phyloP scores from a whole-genome alignment of 495 filamentous ascomycete species.

The Xylaria palmicola region DNA sequence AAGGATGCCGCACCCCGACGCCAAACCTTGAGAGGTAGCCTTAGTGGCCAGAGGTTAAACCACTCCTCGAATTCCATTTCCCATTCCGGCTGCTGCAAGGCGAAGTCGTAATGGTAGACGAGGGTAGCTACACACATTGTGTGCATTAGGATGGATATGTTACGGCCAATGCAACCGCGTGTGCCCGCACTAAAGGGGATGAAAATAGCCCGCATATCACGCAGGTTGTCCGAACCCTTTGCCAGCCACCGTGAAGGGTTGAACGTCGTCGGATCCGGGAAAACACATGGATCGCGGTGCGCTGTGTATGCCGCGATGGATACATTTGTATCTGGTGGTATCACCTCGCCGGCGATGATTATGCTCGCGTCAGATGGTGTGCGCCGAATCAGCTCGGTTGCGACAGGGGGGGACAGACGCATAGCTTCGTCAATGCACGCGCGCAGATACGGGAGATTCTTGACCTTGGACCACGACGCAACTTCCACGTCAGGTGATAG shows the following conservation, averaged over 20 bases:
- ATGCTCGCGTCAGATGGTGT: background rate
- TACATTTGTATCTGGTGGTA: slow-evolving; percentile 19
- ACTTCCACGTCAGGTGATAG: slow-evolving; percentile 45
- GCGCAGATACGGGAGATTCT: slow-evolving; percentile 46
- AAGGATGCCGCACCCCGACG: too few species aligned
- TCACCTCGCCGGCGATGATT: slow-evolving; percentile 14
- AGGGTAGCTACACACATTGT: slow-evolving; percentile 23
- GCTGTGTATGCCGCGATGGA: slow-evolving; percentile 20
- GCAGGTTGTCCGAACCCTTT: slow-evolving; percentile 40
- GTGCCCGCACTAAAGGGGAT: slow-evolving; percentile 44
- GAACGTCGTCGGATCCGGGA: slow-evolving; percentile 43
- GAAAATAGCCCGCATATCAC: slow-evolving; percentile 44
- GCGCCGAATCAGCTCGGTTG: background rate
- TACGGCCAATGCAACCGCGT: slow-evolving; percentile 44
- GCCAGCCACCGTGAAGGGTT: background rate
- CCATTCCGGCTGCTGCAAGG: slow-evolving; percentile 38
- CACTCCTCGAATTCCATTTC: slow-evolving; percentile 40
- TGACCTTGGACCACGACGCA: slow-evolving; percentile 21
- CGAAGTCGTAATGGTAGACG: slow-evolving; percentile 33
- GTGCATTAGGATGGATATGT: slow-evolving; percentile 47
- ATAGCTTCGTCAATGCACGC: slow-evolving; percentile 41
- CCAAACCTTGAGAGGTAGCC: background rate
- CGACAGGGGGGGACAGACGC: background rate
- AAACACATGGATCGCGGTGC: slow-evolving; percentile 36
- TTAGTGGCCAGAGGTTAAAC: background rate